These are phyloP conservation scores for Solanum chilense DNA, from an alignment of 257 asterid genomes.

Conservation along the genomic window DNA sequence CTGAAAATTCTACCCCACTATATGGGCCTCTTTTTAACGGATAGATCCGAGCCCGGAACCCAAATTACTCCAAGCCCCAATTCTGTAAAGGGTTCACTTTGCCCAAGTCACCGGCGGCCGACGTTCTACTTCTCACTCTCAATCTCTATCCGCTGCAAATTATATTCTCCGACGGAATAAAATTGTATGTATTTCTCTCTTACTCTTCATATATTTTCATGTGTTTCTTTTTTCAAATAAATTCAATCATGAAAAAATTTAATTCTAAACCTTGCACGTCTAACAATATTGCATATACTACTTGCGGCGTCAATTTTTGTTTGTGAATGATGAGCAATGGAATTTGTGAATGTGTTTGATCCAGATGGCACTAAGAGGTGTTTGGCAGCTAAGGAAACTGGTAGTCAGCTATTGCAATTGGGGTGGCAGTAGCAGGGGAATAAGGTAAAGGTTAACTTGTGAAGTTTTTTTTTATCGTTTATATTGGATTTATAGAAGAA, in stretches of 20 bases:
- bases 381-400: conserved; percentile 75
- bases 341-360: neutral
- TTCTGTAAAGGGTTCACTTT: neutral
- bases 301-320: neutral
- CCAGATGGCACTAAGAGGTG: conserved; percentile 75
- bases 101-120: neutral
- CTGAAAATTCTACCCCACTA: neutral
- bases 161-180: neutral
- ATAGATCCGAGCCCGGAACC: neutral
- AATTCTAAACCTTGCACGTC: neutral
- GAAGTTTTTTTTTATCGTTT: neutral
- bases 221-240: neutral
- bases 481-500: neutral
- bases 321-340: neutral
- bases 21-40: neutral
- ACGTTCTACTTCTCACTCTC: neutral
- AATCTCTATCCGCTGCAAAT: neutral
- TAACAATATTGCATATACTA: neutral
- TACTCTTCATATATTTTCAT: neutral
- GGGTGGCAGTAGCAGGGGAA: conserved; percentile 97
- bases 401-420: conserved; percentile 65
- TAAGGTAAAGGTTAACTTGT: conserved; percentile 31
- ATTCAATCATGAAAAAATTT: neutral
- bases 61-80: neutral
- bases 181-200: neutral